Evolutionary conservation across 495 filamentous ascomycete genomes (phyloP).

Genomic region (Immersiella caudata): DNA sequence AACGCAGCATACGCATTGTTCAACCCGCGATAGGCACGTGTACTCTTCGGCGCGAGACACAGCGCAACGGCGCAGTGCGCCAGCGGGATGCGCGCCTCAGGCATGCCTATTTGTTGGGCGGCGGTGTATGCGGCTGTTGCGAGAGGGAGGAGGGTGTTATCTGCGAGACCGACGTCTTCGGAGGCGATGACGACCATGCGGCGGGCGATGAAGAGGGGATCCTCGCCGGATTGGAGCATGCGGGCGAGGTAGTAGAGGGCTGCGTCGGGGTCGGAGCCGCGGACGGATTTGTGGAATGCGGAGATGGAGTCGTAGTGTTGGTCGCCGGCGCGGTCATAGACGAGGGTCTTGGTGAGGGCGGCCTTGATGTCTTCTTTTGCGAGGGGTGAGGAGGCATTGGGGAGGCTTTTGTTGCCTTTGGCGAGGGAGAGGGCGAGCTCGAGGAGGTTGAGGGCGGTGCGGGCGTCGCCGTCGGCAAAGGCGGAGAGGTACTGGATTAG

Average conservation of each 20-base stretch:
- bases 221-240: conserved; percentile 96
- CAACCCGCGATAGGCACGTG: conserved; percentile 80
- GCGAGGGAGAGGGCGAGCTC: conserved; percentile 74
- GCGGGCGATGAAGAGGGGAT: conserved; percentile 88
- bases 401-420: conserved; percentile 25
- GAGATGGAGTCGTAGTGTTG: conserved; percentile 96
- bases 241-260: conserved; percentile 90
- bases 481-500: conserved; percentile 77
- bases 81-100: conserved; percentile 89
- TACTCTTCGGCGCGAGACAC: conserved; percentile 80
- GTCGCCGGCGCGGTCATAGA: conserved; percentile 94
- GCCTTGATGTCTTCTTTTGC: conserved; percentile 72
- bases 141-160: conserved; percentile 80
- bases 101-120: conserved; percentile 87
- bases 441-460: conserved; percentile 89
- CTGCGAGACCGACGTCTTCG: conserved; percentile 90
- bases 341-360: conserved; percentile 82
- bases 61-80: conserved; percentile 87
- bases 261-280: conserved; percentile 83
- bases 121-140: conserved; percentile 84
- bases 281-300: conserved; percentile 93
- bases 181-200: conserved; percentile 89
- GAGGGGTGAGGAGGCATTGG: conserved; percentile 34
- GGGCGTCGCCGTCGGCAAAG: conserved; percentile 89
- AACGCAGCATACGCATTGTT: conserved; percentile 75